Base-by-base conservation (phyloP, 768 basidiomycete genomes). In the Leccinellum albellum region DNA sequence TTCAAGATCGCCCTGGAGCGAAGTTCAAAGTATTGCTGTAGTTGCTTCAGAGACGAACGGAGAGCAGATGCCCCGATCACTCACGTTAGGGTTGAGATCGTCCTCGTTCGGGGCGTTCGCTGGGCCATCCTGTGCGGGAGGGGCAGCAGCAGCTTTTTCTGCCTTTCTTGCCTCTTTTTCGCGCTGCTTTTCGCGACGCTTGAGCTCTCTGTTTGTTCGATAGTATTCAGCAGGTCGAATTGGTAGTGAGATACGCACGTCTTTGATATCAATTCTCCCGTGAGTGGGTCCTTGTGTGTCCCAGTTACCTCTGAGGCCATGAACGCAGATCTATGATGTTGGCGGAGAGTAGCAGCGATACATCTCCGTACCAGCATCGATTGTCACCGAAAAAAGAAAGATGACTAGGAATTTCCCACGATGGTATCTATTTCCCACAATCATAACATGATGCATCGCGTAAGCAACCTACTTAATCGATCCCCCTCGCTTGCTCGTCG, bases 221-320 rank as follows among this genome's bases (percentile, higher is more conserved):
- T 75, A 54, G 53, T 71, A 73, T 58, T 69, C 59, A 62, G 44
- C 17, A 29, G 37, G 21, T 56, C 61, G 59, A 61, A 57, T 54
- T 35, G 47, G 40, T 20, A 24, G 31, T 6, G 17, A 51, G 32
- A 44, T 20, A 81, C 87, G 57, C 53, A 96, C 96, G 82, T 82
- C 85, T 99, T 99, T 76, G 94, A 97, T 68, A 99, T 86, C 87
- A 97, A 82, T 75, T 98, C 95, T 33, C 94, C 95, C 0, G 96
- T 97, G 61, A 94, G 83, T 42, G 89, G 89, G 72, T 94, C 91
- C 79, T 85, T 86, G 70, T 81, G 82, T 15, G 62, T 60, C 50
- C 32, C 73, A 6, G 70, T 56, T 17, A 60, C 55, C 35, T 78
- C 78, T 37, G 76, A 50, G 2, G 76, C 72, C 79, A 80, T 80